A percentile compares a stretch with the other conserved stretches of the same genome.
Conservation (phyloP, 192 early-diverging fungal genomes). For the Podila epigama region DNA sequence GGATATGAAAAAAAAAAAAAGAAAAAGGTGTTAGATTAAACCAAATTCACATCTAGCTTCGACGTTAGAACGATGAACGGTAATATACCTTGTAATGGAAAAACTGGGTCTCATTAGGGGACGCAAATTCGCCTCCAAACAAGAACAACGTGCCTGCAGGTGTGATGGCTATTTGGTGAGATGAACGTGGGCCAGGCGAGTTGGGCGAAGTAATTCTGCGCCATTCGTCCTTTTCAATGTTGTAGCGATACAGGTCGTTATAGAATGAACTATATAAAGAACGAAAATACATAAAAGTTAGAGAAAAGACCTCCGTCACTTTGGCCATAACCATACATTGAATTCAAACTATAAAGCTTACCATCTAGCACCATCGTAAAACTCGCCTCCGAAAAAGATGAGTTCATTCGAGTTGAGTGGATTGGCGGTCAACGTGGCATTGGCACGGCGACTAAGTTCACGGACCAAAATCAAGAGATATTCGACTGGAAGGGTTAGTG, state of each 20-base stretch:
- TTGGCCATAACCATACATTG: no score
- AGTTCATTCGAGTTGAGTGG: slow-evolving; percentile 66
- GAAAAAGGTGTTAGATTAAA: background rate
- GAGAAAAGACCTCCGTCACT: no score
- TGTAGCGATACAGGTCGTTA: slow-evolving; percentile 75
- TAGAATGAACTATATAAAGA: slow-evolving; percentile 50
- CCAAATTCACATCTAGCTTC: background rate
- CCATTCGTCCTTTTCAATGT: slow-evolving; percentile 79
- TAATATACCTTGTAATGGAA: slow-evolving; percentile 59
- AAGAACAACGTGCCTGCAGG: slow-evolving; percentile 66
- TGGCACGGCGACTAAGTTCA: slow-evolving; percentile 58
- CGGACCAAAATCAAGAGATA: background rate
- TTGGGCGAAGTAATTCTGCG: slow-evolving; percentile 67
- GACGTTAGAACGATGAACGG: background rate
- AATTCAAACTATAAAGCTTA: no score
- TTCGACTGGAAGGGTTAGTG: background rate
- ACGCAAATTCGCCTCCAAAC: slow-evolving; percentile 71
- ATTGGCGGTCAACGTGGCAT: slow-evolving; percentile 65
- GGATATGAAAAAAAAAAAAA: background rate
- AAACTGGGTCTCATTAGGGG: slow-evolving; percentile 70
- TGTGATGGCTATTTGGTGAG: slow-evolving; percentile 72
- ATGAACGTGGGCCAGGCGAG: slow-evolving; percentile 70
- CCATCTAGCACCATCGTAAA: slow-evolving; percentile 64
- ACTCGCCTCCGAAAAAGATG: slow-evolving; percentile 76
- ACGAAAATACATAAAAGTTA: background rate